Conservation (phyloP, 176 grass and related monocot genomes). For the Zea luxurians region DNA sequence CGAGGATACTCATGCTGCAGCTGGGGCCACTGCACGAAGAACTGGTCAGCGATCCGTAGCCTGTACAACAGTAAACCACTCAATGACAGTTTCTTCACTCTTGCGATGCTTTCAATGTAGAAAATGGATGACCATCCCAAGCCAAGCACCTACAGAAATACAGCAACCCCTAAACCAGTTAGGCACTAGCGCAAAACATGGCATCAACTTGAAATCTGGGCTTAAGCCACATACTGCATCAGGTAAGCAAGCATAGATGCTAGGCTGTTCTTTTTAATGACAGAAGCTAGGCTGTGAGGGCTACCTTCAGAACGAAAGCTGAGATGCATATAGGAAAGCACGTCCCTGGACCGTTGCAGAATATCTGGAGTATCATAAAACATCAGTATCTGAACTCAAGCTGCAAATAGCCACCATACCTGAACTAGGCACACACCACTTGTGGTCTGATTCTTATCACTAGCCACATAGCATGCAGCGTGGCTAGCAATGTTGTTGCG, state of each 20-base stretch:
- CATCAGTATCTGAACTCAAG: constrained; percentile 20
- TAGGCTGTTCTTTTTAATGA: too few species aligned
- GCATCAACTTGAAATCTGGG: neutral
- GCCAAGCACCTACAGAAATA: constrained; percentile 61
- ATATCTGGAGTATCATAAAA: constrained; percentile 59
- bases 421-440: constrained; percentile 57
- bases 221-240: neutral
- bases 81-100: constrained; percentile 80
- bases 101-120: constrained; percentile 91
- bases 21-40: constrained; percentile 89
- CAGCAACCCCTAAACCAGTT: constrained; percentile 14
- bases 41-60: constrained; percentile 66
- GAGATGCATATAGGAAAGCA: constrained; percentile 81
- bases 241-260: constrained; percentile 4
- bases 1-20: constrained; percentile 65
- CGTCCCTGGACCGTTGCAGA: constrained; percentile 94
- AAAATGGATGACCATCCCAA: constrained; percentile 74
- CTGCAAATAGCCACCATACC: constrained; percentile 20
- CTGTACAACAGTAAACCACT: constrained; percentile 88
- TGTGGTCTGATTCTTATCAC: constrained; percentile 81
- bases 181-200: neutral
- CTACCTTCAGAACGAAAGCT: constrained; percentile 84
- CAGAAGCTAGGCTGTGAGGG: neutral
- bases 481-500: constrained; percentile 74
- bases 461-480: constrained; percentile 80